Percentiles rank a stretch among this genome's conserved stretches.
Conservation (phyloP, 768 basidiomycete genomes). For the Gautieria morchelliformis region DNA sequence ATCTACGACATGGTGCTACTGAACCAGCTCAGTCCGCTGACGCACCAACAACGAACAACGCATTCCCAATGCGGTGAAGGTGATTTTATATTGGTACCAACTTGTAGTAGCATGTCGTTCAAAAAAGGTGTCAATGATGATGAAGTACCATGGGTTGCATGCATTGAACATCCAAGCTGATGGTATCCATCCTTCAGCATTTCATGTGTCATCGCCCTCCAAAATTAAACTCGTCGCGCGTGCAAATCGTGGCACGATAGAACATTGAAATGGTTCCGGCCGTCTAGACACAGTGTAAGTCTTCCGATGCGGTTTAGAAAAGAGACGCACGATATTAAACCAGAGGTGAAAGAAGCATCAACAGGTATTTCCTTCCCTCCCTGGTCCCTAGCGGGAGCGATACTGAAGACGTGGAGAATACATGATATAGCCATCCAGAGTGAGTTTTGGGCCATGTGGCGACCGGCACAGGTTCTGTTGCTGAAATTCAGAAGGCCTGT, state of each 20-base stretch:
- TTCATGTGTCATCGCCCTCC: background rate
- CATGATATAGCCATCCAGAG: constrained; percentile 8
- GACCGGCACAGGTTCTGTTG: constrained; percentile 10
- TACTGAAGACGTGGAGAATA: constrained; percentile 9
- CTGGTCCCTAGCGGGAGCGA: background rate
- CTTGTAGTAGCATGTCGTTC: too few relatives aligned
- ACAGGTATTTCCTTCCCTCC: background rate
- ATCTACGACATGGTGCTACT: too few relatives aligned
- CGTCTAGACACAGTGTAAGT: background rate
- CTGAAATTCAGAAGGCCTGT: background rate
- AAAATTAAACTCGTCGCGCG: background rate
- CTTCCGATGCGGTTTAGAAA: background rate
- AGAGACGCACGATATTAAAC: background rate
- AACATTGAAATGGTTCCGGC: constrained; percentile 1
- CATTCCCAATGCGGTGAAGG: too few relatives aligned
- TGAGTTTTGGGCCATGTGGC: constrained; percentile 5
- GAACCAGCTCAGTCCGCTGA: too few relatives aligned
- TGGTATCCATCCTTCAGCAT: background rate
- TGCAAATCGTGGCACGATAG: background rate
- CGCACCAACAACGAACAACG: too few relatives aligned
- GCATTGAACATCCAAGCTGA: background rate
- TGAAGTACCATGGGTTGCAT: too few relatives aligned
- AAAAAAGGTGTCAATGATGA: too few relatives aligned
- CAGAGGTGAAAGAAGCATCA: background rate
- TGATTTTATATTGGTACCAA: too few relatives aligned